These are phyloP conservation scores for Malus hybrid DNA, from an alignment of 331 rosid genomes.

Conservation along the genomic window DNA sequence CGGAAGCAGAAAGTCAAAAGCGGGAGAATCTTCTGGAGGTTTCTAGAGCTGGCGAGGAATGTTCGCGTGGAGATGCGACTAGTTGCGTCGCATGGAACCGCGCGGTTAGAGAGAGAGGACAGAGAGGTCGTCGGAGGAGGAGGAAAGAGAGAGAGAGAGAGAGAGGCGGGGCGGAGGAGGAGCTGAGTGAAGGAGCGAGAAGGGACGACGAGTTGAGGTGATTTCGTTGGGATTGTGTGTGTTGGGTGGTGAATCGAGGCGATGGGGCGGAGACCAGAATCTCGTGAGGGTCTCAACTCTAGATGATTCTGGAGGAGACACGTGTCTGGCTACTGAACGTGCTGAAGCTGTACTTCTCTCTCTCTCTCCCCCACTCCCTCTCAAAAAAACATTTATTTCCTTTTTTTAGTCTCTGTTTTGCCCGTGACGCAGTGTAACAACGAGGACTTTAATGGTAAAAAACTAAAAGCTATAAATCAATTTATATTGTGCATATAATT, in stretches of 20 bases:
- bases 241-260: neutral
- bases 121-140: neutral
- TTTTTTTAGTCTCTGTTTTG: neutral
- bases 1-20: constrained; percentile 40
- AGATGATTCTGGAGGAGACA: constrained; percentile 27
- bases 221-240: neutral
- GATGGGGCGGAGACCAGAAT: constrained; percentile 23
- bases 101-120: neutral
- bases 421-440: neutral
- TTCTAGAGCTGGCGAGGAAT: constrained; percentile 18
- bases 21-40: neutral
- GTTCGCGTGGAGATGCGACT: constrained; percentile 22
- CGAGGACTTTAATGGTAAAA: neutral
- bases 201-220: constrained; percentile 18
- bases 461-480: no score
- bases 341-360: constrained; percentile 2
- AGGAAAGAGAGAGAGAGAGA: neutral
- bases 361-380: neutral
- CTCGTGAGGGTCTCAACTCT: constrained; percentile 19
- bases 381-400: neutral
- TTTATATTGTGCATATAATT: no score
- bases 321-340: constrained; percentile 24
- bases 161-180: neutral
- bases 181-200: neutral
- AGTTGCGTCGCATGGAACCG: constrained; percentile 20